Base-by-base conservation (phyloP, 139 green algal species). In the Pseudopediastrum boryanum region DNA sequence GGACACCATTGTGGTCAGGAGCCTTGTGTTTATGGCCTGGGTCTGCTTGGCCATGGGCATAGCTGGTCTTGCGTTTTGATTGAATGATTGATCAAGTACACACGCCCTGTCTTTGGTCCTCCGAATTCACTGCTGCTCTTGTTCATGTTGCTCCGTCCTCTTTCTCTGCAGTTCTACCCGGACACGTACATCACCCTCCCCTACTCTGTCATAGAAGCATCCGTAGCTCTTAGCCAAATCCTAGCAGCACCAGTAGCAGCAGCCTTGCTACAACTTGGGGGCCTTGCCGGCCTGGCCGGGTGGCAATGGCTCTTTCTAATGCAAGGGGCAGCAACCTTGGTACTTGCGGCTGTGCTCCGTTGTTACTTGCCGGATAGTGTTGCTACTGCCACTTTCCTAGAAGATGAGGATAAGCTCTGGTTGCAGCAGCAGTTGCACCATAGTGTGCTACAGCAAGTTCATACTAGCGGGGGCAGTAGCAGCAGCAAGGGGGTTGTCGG, bases 201-300 rank as follows among this genome's bases (percentile, higher is more conserved):
- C 1, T 81, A 81, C 48, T 65, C 61, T 2, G 62, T 72, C 43
- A 73, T 81, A 3, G 74, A 81, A 51, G 74, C 74, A 1, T 58
- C 56, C n/a, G 73, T 81, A n/a, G 74, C 74, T 41, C 25, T 81
- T 23, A 72, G 59, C 23, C 74, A 81, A 48, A 81, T 81, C 36
- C 29, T 81, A 9, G 74, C 74, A 52, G 74, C 74, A 23, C 74
- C 74, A 36, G 46, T 42, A 43, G 74, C 74, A 43, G 74, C 74
- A 42, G 74, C 62, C 9, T 27, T 81, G 12, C 61, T 81, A 27
- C 59, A 71, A 50, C 46, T 72, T 0, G 59, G 46, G 41, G 74
- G 74, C 23, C 19, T 65, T 2, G 54, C 41, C 12, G 48, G 62
- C 0, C 62, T 81, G 10, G 61, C 44, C 10, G 74, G 74, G 1